A percentile compares a stretch with the other conserved stretches of the same genome.
Conservation (phyloP, 129 eudicot species). For the Cynara cardunculus region DNA sequence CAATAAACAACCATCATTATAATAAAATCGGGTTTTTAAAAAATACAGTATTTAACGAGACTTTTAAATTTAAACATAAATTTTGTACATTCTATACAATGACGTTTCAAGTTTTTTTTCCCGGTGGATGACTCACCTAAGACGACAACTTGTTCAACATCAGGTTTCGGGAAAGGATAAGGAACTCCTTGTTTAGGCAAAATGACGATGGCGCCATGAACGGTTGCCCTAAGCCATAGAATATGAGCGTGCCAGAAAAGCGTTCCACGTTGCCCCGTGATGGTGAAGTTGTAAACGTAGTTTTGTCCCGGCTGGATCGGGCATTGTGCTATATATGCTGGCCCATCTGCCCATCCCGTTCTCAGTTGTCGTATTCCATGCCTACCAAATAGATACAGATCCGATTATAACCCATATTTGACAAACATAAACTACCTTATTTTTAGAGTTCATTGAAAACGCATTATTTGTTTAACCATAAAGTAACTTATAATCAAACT, state of each 20-base stretch:
- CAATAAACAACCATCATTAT: conserved; percentile 2
- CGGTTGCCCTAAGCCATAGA: conserved; percentile 74
- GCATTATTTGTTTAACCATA: too few species aligned
- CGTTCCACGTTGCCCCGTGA: conserved; percentile 84
- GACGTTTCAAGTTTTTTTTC: not conserved
- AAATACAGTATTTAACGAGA: not conserved
- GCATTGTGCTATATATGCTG: conserved; percentile 83
- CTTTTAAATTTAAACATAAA: not conserved
- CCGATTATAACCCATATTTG: not conserved
- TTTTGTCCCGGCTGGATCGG: conserved; percentile 72
- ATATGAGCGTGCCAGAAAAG: conserved; percentile 87
- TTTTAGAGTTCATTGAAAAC: too few species aligned
- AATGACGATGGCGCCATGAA: conserved; percentile 75
- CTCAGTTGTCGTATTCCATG: conserved; percentile 79
- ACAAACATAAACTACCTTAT: too few species aligned
- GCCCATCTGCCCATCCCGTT: conserved; percentile 94
- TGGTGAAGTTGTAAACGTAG: conserved; percentile 68
- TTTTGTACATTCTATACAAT: not conserved
- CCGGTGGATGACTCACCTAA: conserved; percentile 37
- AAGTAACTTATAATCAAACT: too few species aligned
- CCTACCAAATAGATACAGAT: conserved; percentile 26
- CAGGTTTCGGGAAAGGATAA: conserved; percentile 80
- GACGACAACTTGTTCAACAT: conserved; percentile 60
- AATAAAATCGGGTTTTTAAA: not conserved
- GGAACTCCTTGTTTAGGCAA: conserved; percentile 75